phyloP scores from a whole-genome alignment of 1,139 yeast species.

The Saccharomyces hybrid region DNA sequence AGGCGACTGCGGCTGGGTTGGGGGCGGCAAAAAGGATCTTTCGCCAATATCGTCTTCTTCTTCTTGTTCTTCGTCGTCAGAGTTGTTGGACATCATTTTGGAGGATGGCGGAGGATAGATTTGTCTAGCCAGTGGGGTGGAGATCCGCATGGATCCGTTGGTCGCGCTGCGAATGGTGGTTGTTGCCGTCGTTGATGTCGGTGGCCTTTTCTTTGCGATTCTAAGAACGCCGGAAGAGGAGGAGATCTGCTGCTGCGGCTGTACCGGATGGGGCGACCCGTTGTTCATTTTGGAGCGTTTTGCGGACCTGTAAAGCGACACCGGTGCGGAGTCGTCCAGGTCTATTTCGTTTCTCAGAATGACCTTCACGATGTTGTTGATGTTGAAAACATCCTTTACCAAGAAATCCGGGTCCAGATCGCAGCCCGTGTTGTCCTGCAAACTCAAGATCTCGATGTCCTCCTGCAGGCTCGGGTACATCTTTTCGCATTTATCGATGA shows the following conservation, averaged over 20 bases:
- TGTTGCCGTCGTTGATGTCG: conserved; percentile 10
- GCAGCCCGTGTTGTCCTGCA: conserved; percentile 59
- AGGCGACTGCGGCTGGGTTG: conserved; percentile 33
- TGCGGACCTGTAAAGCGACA: conserved; percentile 13
- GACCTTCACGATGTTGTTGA: conserved; percentile 49
- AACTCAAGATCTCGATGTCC: conserved; percentile 43
- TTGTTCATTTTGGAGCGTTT: conserved; percentile 23
- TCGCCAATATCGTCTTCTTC: conserved; percentile 19
- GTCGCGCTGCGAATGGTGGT: conserved; percentile 12
- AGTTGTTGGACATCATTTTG: conserved; percentile 18
- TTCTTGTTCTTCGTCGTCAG: conserved; percentile 21
- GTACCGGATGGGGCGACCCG: conserved; percentile 7
- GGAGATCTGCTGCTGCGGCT: conserved; percentile 11
- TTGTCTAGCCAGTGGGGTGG: conserved; percentile 35
- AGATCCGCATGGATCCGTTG: conserved; percentile 25
- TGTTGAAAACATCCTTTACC: conserved; percentile 53
- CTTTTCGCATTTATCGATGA: conserved; percentile 44
- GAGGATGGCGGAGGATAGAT: conserved; percentile 29
- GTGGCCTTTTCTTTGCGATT: conserved; percentile 25
- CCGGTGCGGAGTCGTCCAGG: conserved; percentile 13
- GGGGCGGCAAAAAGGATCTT: conserved; percentile 32
- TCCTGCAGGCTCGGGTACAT: conserved; percentile 46
- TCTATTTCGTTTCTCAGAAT: conserved; percentile 39
- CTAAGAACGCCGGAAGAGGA: conserved; percentile 16
- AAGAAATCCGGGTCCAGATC: conserved; percentile 71